Conservation (phyloP, 805 yeast genomes). For the Novakomyces olei region DNA sequence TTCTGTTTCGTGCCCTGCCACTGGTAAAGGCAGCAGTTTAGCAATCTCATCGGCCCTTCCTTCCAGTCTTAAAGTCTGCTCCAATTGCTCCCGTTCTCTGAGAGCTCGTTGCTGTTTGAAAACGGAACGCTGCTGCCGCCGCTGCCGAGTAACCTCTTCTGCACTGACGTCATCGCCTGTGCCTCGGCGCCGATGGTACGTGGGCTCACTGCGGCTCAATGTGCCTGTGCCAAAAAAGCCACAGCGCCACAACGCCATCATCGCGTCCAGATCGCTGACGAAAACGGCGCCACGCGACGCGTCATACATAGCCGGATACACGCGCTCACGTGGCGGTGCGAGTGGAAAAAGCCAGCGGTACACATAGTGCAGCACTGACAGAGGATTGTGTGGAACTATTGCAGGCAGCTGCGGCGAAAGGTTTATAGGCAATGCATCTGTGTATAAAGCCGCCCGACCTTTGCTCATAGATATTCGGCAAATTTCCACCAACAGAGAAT, state of each 20-base stretch:
- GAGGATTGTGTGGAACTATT: constrained; percentile 40
- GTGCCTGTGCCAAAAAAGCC: constrained; percentile 93
- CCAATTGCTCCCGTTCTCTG: too few relatives aligned
- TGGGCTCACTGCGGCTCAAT: constrained; percentile 74
- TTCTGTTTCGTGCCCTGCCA: constrained; percentile 14
- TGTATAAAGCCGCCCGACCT: too few relatives aligned
- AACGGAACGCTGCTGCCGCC: constrained; percentile 49
- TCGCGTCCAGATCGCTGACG: constrained; percentile 18
- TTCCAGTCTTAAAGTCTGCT: too few relatives aligned
- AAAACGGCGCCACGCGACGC: constrained; percentile 6
- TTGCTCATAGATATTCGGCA: too few relatives aligned
- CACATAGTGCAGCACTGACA: constrained; percentile 34
- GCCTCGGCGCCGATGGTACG: constrained; percentile 49
- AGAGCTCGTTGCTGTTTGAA: constrained; percentile 50
- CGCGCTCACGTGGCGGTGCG: constrained; percentile 8
- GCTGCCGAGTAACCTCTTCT: constrained; percentile 55
- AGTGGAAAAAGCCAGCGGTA: constrained; percentile 12
- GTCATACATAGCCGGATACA: constrained; percentile 9
- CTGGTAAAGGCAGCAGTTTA: constrained; percentile 9
- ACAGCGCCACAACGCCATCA: constrained; percentile 44
- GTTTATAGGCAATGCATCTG: constrained; percentile 2
- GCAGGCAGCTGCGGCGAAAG: constrained; percentile 24
- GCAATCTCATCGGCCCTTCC: too few relatives aligned
- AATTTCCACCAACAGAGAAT: too few relatives aligned
- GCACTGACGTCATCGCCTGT: constrained; percentile 18